Evolutionary conservation across 305 asterid genomes (phyloP), one percentile per base, ranked within the genome.

Genomic region (Fraxinus nigra): DNA sequence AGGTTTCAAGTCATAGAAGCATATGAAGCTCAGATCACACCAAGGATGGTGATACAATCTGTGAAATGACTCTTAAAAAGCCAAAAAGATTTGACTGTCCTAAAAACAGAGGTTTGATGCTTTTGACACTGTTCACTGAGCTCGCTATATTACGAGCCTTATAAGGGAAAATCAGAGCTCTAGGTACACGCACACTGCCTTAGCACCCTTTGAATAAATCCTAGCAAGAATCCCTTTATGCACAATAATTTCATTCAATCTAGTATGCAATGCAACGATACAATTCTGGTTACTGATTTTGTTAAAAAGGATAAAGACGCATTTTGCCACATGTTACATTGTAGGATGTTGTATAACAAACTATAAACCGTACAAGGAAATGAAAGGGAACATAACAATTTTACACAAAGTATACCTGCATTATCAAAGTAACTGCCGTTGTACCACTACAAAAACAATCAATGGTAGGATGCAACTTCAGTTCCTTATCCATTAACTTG

Each of bases 391-490:
- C 75, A 69, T 69, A 14, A 69, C 43, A 69, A 69, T 69, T 69
- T 32, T 32, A 14, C 43, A 30, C 26, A 70, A 34, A 72, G 6
- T 18, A 16, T 84, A 89, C 92, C 92, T 85, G 90, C 65, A 78
- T 79, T 51, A 89, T 76, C 87, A 89, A 54, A 54, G 88, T 82
- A 81, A 89, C 90, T 26, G 90, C 90, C 54, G 92, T 89, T 72
- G 90, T 56, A 35, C 90, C 92, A 79, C 92, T 87, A 32, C 92
- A 89, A 65, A 89, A 89, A 83, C 90, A 87, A 82, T 87, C 92
- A 84, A 87, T 83, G 33, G 88, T 81, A 0, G 89, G 88, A 69
- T 86, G 89, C 84, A 87, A 54, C 84, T 84, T 89, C 28, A 89
- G 89, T 77, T 89, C 90, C 81, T 87, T 85, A 84, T 89, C 92